Evolutionary conservation across 2,329 filamentous ascomycete genomes (phyloP).

Genomic region (Fusarium albidum): DNA sequence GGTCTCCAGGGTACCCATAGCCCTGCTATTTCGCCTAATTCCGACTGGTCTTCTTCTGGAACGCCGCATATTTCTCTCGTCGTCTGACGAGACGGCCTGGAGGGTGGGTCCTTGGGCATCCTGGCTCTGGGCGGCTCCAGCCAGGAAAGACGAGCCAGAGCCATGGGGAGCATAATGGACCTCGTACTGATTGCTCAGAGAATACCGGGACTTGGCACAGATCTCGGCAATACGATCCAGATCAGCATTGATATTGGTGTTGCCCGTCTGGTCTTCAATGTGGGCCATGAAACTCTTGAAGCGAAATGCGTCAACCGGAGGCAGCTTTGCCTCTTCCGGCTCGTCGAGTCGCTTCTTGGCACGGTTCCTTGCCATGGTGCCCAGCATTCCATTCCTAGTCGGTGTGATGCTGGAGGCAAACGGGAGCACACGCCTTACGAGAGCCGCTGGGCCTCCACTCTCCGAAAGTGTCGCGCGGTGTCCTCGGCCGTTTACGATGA

Average conservation of each 20-base stretch:
- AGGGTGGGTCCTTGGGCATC: constrained; percentile 60
- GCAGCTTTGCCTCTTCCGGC: constrained; percentile 57
- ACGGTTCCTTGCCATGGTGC: constrained; percentile 54
- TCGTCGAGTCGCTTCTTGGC: constrained; percentile 46
- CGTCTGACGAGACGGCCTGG: constrained; percentile 65
- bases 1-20: constrained; percentile 70
- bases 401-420: constrained; percentile 44
- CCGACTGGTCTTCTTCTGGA: constrained; percentile 52
- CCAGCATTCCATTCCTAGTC: constrained; percentile 51
- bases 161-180: constrained; percentile 71
- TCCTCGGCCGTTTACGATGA: constrained; percentile 41
- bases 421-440: constrained; percentile 43
- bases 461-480: constrained; percentile 40
- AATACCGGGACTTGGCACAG: constrained; percentile 70
- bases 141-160: constrained; percentile 59
- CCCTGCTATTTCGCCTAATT: constrained; percentile 57
- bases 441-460: constrained; percentile 40
- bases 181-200: constrained; percentile 72
- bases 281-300: constrained; percentile 71
- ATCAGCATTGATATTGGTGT: constrained; percentile 62
- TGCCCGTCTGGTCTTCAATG: constrained; percentile 54
- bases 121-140: constrained; percentile 41
- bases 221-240: constrained; percentile 73
- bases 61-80: constrained; percentile 55
- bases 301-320: constrained; percentile 69